These are phyloP conservation scores for Chrysopogon serrulatus DNA, from an alignment of 176 grass and related monocot species.

Conservation along the genomic window DNA sequence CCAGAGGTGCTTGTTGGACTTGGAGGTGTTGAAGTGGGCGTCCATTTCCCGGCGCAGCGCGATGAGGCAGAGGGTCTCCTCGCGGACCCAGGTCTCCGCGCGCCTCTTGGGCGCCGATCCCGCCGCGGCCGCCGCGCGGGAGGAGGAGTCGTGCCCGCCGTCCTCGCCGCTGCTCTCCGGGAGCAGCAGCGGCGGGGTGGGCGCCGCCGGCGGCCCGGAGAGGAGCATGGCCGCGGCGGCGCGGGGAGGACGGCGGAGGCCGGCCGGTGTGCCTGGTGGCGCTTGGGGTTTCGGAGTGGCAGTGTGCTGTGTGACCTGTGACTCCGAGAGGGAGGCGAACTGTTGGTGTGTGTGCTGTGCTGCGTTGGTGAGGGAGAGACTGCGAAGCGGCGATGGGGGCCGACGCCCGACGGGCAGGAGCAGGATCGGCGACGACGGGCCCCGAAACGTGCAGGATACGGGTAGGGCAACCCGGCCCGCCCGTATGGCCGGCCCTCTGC, in stretches of 20 bases:
- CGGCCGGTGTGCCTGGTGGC: not conserved
- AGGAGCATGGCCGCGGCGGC: conserved; percentile 50
- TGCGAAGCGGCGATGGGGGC: conserved; percentile 15
- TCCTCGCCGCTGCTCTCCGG: conserved; percentile 79
- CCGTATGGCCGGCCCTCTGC: too few relatives aligned
- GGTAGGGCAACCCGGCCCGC: not conserved
- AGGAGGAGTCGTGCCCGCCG: conserved; percentile 51
- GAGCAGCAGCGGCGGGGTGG: conserved; percentile 46
- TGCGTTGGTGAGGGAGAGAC: not conserved
- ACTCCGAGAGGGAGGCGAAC: not conserved
- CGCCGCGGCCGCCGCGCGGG: conserved; percentile 32
- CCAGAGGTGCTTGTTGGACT: conserved; percentile 99
- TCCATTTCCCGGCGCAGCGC: conserved; percentile 78
- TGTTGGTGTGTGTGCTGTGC: not conserved
- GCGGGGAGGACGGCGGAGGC: not conserved
- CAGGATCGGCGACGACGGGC: not conserved
- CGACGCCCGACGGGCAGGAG: not conserved
- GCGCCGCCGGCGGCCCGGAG: conserved; percentile 37
- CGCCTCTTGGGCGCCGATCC: conserved; percentile 77
- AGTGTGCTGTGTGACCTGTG: not conserved
- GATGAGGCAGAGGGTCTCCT: conserved; percentile 87
- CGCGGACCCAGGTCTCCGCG: conserved; percentile 94
- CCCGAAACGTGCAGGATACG: not conserved
- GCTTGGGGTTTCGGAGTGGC: conserved; percentile 7
- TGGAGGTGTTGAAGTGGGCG: conserved; percentile 87